These are phyloP conservation scores for Botrytis tulipae DNA, from an alignment of 2,329 filamentous ascomycete genomes.

Conservation along the genomic window DNA sequence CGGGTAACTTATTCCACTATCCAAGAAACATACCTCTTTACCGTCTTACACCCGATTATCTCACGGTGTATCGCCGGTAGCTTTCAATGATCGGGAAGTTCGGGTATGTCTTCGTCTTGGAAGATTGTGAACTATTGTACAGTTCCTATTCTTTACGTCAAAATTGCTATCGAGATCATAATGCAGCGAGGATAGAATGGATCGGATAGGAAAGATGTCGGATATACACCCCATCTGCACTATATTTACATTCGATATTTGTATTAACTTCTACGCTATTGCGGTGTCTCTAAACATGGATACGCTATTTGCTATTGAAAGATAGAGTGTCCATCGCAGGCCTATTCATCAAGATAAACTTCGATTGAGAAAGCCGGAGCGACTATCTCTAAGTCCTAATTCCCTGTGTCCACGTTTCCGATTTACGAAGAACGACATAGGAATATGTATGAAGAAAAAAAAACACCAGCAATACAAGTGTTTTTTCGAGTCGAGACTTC, in stretches of 20 bases:
- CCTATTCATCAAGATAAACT: no score
- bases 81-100: not conserved
- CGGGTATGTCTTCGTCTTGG: not conserved
- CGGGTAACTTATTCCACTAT: not conserved
- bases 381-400: not conserved
- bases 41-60: not conserved
- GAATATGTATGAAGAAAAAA: not conserved
- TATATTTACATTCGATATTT: not conserved
- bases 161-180: no score
- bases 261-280: rapidly evolving
- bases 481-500: not conserved
- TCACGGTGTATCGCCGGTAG: not conserved
- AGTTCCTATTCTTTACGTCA: not conserved
- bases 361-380: not conserved
- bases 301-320: not conserved
- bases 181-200: not conserved
- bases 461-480: not conserved
- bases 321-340: not conserved
- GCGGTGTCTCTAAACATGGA: not conserved
- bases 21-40: not conserved
- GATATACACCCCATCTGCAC: not conserved
- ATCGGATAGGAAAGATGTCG: not conserved
- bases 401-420: not conserved
- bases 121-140: not conserved
- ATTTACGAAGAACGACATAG: not conserved